Percentiles rank a stretch among this genome's conserved stretches.
Evolutionary conservation across 2,329 filamentous ascomycete genomes (phyloP).

Genomic region (Cladophialophora psammophila): DNA sequence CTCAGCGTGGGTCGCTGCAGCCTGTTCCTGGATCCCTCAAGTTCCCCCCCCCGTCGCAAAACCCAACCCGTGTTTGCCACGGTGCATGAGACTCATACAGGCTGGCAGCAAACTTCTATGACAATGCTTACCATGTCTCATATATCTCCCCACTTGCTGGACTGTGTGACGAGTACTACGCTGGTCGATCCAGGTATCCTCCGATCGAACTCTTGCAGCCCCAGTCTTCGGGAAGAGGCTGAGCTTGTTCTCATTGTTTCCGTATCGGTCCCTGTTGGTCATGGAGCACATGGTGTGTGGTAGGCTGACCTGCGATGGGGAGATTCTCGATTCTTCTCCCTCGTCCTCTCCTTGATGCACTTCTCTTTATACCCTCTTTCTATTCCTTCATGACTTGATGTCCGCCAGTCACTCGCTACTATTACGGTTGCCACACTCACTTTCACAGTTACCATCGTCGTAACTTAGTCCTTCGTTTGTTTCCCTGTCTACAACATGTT

Average conservation of each 20-base stretch:
- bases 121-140: conserved; percentile 32
- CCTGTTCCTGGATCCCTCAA: conserved; percentile 12
- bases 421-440: conserved; percentile 29
- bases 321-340: conserved; percentile 17
- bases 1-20: conserved; percentile 5
- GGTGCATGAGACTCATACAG: conserved; percentile 18
- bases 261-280: conserved; percentile 10
- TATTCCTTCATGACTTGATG: conserved; percentile 12
- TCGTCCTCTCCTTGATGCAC: neutral
- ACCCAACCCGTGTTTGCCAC: conserved; percentile 7
- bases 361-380: conserved; percentile 14
- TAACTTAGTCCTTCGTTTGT: conserved; percentile 27
- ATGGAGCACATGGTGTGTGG: conserved; percentile 8
- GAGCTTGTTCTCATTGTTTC: conserved; percentile 18
- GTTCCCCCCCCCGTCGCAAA: neutral
- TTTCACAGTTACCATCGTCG: conserved; percentile 12
- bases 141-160: conserved; percentile 24
- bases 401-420: conserved; percentile 16
- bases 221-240: conserved; percentile 12
- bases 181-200: neutral
- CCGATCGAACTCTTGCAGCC: neutral
- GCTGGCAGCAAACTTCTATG: conserved; percentile 6
- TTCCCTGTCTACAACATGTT: conserved; percentile 17
- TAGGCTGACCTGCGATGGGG: conserved; percentile 14
- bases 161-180: conserved; percentile 21